Evolutionary conservation across 2,329 filamentous ascomycete species (phyloP), one percentile per base, ranked within the genome.

Genomic region (Trichophyton verrucosum): DNA sequence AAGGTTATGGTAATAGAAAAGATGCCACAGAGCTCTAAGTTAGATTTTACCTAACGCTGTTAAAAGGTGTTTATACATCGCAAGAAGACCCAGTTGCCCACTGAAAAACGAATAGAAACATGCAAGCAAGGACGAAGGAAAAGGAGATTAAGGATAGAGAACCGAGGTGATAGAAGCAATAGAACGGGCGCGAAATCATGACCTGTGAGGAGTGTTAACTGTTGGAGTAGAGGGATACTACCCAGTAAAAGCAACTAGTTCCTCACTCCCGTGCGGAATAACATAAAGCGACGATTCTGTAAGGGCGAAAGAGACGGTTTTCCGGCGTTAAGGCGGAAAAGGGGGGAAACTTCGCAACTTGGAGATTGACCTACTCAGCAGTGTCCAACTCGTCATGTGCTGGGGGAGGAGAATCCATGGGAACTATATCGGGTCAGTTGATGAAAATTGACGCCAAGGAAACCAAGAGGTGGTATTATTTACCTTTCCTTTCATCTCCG

Each of bases 361-460:
- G 51, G 51, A 27, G 51, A 55, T 17, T 55, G 65, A 73, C 71
- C 74, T 80, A 85, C 78, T 97, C 94, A 70, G 91, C 92, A 71
- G 94, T 91, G 75, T 99, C 94, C 72, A 97, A 83, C 72, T 99
- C 94, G 74, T 99, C 94, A 71, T 96, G 90, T 68, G 85, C 86
- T 65, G 89, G 86, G 65, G 89, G 84, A 67, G 89, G 87, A 69
- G 88, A 89, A 67, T 95, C 90, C 69, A 87, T 78, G 72, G 82
- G 73, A 67, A 75, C 77, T 76, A 68, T 65, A 64, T 59, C 65
- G 58, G 33, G 59, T 44, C n/a, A 61, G 33, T 15, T 30, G 36
- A 20, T 30, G n/a, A 33, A 22, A 27, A 36, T 20, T 33, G 9
- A 57, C 11, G 7, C 3, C 17, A 6, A 15, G 38, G 20, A 27